Evolutionary conservation across 495 filamentous ascomycete species (phyloP).

Genomic region (Penicillium macrosclerotiorum): DNA sequence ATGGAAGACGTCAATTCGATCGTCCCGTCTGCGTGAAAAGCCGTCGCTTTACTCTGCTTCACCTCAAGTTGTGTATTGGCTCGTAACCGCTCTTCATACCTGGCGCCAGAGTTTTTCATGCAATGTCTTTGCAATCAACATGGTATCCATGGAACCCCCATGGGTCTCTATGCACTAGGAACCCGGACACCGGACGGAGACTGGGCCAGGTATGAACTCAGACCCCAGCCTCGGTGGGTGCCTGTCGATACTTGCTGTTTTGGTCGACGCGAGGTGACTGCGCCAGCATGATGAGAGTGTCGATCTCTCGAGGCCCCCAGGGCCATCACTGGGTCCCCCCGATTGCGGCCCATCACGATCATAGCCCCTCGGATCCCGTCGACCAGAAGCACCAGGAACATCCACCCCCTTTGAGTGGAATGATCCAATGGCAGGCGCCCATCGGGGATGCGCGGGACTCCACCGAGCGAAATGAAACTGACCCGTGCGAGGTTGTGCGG

Average conservation of each 20-base stretch:
- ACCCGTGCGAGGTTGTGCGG: constrained; percentile 14
- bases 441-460: constrained; percentile 6
- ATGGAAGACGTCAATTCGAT: no score
- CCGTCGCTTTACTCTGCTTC: no score
- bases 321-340: no score
- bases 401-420: no score
- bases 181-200: not conserved
- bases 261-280: constrained; percentile 8
- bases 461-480: constrained; percentile 22
- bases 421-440: constrained; percentile 11
- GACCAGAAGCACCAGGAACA: constrained; percentile 4
- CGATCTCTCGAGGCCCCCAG: not conserved
- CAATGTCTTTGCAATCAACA: not conserved
- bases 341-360: not conserved
- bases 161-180: constrained; percentile 13
- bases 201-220: not conserved
- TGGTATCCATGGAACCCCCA: not conserved
- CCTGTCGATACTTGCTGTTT: constrained; percentile 30
- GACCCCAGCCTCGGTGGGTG: constrained; percentile 10
- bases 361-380: not conserved
- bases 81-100: no score
- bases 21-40: not conserved
- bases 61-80: no score
- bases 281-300: not conserved
- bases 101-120: no score